Base-by-base conservation (phyloP, 1,284 basidiomycete genomes). In the Ustilago hordei region DNA sequence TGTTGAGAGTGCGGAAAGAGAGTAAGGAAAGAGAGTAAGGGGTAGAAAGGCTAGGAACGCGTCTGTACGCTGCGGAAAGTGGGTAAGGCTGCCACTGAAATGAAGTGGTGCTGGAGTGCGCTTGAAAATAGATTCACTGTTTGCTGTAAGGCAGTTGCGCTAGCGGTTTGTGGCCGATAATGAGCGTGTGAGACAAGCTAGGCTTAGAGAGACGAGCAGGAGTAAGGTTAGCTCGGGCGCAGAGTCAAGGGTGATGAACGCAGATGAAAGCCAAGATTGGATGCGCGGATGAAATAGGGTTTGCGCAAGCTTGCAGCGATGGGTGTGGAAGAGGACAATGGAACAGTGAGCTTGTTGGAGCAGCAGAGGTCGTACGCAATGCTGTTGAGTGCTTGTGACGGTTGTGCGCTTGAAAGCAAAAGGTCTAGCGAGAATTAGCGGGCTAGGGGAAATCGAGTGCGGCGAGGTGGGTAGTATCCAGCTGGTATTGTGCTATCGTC, bases 101-200 rank as follows among this genome's bases (percentile, higher is more conserved):
- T 70, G 63, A 70, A 70, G 31, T 57, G 47, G 34, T 53, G 54
- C 38, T 69, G 68, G 58, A 61, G 53, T 60, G 67, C 58, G 57
- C 61, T 9, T 19, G 6, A 31, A 13, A 48, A 48, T 31, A 28
- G 45, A 8, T 13, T 19, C 45, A 13, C 45, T 15, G 48, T 32
- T 17, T 50, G 28, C 23, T 28, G 13, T 13, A 63, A 69, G 38
- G 41, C 59, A 52, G 56, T 55, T 56, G 53, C 36, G 12, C 48
- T 50, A 39, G n/a, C 17, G 41, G 43, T 7, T 19, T 45, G 13
- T 45, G n/a, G 43, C n/a, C n/a, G 43, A 19, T 45, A 19, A 5
- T 7, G 43, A 45, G 43, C 43, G 43, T 19, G 12, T 45, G n/a
- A 11, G 43, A 45, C 43, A 45, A 38, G 36, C 13, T 38, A 13